Conservation (phyloP, 2,329 filamentous ascomycete genomes). For the Cladosporium phlei region DNA sequence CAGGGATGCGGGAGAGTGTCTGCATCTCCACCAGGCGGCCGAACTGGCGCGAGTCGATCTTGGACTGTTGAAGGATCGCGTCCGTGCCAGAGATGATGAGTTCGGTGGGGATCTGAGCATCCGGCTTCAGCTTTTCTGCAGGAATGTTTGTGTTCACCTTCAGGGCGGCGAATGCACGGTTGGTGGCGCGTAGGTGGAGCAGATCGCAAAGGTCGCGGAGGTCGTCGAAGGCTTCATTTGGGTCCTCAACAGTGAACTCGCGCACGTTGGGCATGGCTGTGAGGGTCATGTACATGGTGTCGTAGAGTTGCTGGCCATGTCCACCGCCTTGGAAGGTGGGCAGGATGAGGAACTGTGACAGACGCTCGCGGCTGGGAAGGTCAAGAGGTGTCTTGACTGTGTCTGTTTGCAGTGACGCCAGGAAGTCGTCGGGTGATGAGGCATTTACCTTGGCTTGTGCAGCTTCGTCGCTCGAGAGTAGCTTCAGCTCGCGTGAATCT, state of each 20-base stretch:
- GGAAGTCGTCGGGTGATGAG: not conserved
- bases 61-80: slow-evolving; percentile 55
- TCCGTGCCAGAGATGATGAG: slow-evolving; percentile 59
- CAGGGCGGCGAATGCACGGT: slow-evolving; percentile 28
- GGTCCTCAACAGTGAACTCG: slow-evolving; percentile 91
- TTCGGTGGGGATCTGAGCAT: slow-evolving; percentile 46
- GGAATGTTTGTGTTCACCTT: slow-evolving; percentile 49
- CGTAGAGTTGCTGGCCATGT: slow-evolving; percentile 76
- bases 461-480: not conserved
- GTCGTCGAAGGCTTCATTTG: slow-evolving; percentile 79
- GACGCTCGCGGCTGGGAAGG: slow-evolving; percentile 71
- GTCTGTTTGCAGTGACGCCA: not conserved
- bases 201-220: slow-evolving; percentile 73
- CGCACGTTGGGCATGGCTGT: slow-evolving; percentile 59
- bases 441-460: not conserved
- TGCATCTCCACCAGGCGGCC: slow-evolving; percentile 71
- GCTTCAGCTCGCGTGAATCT: not conserved
- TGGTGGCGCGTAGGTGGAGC: slow-evolving; percentile 53
- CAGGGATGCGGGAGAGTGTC: slow-evolving; percentile 54
- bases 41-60: slow-evolving; percentile 75
- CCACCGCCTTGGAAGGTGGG: slow-evolving; percentile 80
- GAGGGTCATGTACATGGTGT: slow-evolving; percentile 68
- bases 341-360: slow-evolving; percentile 90
- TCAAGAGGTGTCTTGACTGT: slow-evolving; percentile 47
- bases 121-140: slow-evolving; percentile 48